Conservation (phyloP, 2,329 filamentous ascomycete species). For the Ceratocystis destructans region DNA sequence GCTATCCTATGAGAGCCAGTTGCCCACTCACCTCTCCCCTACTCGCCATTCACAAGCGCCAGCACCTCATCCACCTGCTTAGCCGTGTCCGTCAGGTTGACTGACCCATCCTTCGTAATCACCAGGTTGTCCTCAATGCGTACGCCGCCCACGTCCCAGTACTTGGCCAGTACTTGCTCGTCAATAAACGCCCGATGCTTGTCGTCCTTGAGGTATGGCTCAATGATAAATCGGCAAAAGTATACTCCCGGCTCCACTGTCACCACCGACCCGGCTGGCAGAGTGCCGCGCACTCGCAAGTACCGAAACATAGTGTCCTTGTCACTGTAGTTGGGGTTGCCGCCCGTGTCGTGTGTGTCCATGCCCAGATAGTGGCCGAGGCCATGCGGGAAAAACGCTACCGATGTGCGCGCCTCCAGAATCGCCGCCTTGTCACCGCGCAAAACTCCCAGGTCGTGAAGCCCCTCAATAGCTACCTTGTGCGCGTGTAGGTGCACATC, state of each 20-base stretch:
- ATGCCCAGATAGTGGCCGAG: conserved; percentile 83
- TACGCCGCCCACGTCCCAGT: conserved; percentile 71
- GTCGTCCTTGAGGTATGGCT: conserved; percentile 61
- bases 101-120: conserved; percentile 52
- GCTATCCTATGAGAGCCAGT: too few species aligned
- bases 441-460: conserved; percentile 63
- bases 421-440: conserved; percentile 55
- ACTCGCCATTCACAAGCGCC: conserved; percentile 19
- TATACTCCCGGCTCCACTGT: conserved; percentile 93
- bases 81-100: conserved; percentile 59
- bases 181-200: conserved; percentile 67
- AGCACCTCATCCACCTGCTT: conserved; percentile 55
- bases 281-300: conserved; percentile 58
- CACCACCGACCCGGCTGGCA: conserved; percentile 71
- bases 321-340: conserved; percentile 65
- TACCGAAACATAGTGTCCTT: conserved; percentile 76
- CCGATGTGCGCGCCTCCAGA: conserved; percentile 62
- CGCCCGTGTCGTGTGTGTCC: conserved; percentile 81
- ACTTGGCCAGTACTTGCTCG: conserved; percentile 54
- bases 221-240: conserved; percentile 81
- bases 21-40: background rate
- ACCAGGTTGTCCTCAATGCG: conserved; percentile 59
- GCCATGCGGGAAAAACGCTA: conserved; percentile 85
- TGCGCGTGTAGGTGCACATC: conserved; percentile 70
- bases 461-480: conserved; percentile 64